Evolutionary conservation across 805 yeast species (phyloP).

Genomic region (Candida pini): DNA sequence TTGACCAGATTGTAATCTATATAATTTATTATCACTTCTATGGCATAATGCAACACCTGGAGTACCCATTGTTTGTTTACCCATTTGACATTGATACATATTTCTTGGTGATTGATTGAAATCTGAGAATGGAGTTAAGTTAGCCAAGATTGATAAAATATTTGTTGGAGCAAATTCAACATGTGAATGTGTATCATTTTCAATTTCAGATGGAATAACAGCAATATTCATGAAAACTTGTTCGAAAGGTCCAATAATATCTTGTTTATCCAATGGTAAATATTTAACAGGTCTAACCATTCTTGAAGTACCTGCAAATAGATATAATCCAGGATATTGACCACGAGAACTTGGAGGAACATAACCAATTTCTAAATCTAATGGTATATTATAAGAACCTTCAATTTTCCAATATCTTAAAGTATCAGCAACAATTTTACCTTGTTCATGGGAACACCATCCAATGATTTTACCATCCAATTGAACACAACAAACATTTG

Average conservation of each 20-base stretch:
- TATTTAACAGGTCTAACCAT: constrained; percentile 95
- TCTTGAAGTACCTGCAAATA: constrained; percentile 89
- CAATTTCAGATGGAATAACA: constrained; percentile 87
- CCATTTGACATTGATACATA: constrained; percentile 99
- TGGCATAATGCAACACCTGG: constrained; percentile 94
- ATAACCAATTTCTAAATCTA: constrained; percentile 86
- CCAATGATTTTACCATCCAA: constrained; percentile 90
- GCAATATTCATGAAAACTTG: constrained; percentile 97
- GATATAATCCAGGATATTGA: constrained; percentile 92
- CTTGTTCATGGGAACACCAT: constrained; percentile 90
- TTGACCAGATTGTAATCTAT: constrained; percentile 91
- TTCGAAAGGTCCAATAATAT: constrained; percentile 94
- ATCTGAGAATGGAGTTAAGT: constrained; percentile 96
- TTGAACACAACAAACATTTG: constrained; percentile 83
- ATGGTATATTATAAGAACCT: constrained; percentile 70
- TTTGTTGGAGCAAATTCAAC: constrained; percentile 95
- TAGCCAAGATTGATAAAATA: constrained; percentile 89
- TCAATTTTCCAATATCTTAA: constrained; percentile 90
- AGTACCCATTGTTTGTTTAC: constrained; percentile 99
- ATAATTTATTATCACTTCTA: constrained; percentile 91
- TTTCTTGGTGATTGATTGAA: constrained; percentile 99
- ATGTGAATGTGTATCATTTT: constrained; percentile 75
- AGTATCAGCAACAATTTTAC: constrained; percentile 80
- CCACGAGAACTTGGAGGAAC: constrained; percentile 96
- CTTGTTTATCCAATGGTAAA: constrained; percentile 76